Evolutionary conservation across 176 grass and related monocot species (phyloP), one percentile per base, ranked within the genome.

Genomic region (Eleusine indica): DNA sequence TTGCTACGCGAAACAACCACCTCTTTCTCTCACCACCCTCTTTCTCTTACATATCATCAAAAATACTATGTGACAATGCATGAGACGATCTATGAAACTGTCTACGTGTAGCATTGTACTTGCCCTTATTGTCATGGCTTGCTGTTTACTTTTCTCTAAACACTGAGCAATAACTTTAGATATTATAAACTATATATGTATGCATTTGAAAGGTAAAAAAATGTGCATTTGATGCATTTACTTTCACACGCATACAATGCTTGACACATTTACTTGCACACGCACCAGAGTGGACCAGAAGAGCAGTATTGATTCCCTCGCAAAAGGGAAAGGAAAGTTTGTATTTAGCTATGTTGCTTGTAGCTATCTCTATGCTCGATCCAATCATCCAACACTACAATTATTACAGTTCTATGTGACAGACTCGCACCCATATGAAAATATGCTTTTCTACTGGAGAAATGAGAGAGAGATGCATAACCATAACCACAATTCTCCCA

Each of bases 401-500:
- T 53, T 39, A 43, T 21, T 22, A 29, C 32, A 70, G 46, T 63
- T 73, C 58, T 41, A 66, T 15, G 25, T 32, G 8, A 21, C 51
- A 25, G 37, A 28, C 40, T 21, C 5, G 13, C 56, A 62, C 2
- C n/a, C 58, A 41, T 14, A 44, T 19, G 69, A 51, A 7, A 15
- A 72, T 46, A 57, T 13, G 65, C 64, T 44, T 48, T 82, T 57
- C 42, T 0, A 77, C 19, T 7, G 38, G 8, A 19, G 4, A 28
- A 73, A 63, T 4, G 65, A 17, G 67, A 64, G 17, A 37, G 40
- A 56, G 0, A 89, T 2, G 37, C 46, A 76, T 15, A 85, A 2
- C n/a, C 1, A 65, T 13, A 52, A 64, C 64, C 40, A 60, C 39
- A 62, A 25, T 66, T 73, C 64, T 51, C 74, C 68, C 13, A 80